Percentiles rank a stretch among this genome's conserved stretches.
Conservation (phyloP, 2,329 filamentous ascomycete genomes). For the Penicillium sclerotiorum region DNA sequence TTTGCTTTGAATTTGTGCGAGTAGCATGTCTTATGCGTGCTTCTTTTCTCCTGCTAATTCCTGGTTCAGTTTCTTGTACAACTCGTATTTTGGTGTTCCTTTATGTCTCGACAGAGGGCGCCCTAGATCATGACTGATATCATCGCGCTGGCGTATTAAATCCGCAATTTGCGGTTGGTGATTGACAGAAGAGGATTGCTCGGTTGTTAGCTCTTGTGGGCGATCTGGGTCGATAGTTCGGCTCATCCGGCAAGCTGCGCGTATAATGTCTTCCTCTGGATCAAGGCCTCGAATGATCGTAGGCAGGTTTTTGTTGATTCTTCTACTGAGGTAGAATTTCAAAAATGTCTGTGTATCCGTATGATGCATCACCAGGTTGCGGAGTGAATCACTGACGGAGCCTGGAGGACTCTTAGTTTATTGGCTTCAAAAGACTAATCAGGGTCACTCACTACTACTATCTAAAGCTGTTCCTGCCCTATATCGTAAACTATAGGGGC, state of each 20-base stretch:
- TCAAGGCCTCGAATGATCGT: conserved; percentile 24
- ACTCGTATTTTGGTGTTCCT: conserved; percentile 10
- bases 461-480: conserved; percentile 10
- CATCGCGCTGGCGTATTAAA: conserved; percentile 12
- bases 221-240: conserved; percentile 25
- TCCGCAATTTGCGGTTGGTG: conserved; percentile 16
- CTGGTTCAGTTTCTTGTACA: conserved; percentile 14
- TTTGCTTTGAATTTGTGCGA: conserved; percentile 16
- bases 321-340: conserved; percentile 17
- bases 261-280: conserved; percentile 25
- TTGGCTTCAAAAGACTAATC: not conserved
- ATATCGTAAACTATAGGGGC: conserved; percentile 13
- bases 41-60: not conserved
- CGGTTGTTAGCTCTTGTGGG: conserved; percentile 22
- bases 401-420: not conserved
- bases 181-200: conserved; percentile 26
- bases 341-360: conserved; percentile 21
- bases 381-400: conserved; percentile 14
- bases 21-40: conserved; percentile 12
- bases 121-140: conserved; percentile 7
- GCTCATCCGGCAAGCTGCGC: conserved; percentile 24
- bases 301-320: conserved; percentile 19
- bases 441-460: conserved; percentile 6
- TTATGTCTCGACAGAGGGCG: conserved; percentile 10
- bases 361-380: conserved; percentile 20